A percentile compares a stretch with the other conserved stretches of the same genome.
Evolutionary conservation across 2,329 filamentous ascomycete genomes (phyloP).

Genomic region (Fusarium cicatricum): DNA sequence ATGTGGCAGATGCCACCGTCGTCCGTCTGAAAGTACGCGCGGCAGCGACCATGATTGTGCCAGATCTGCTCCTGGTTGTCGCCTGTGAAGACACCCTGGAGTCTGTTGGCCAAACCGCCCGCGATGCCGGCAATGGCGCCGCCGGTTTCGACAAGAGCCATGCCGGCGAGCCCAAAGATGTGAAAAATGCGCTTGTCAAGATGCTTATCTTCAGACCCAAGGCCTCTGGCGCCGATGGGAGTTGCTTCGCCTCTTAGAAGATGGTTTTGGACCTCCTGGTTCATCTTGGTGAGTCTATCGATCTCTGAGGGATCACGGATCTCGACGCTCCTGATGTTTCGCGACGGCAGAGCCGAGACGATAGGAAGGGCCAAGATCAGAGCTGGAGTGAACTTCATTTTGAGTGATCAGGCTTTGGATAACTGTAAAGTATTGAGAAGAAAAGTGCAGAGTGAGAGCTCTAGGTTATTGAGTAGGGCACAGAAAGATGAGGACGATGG

Average conservation of each 20-base stretch:
- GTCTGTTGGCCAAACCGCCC: not conserved
- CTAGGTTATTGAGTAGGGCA: not conserved
- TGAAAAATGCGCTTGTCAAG: not conserved
- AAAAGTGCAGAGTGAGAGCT: not conserved
- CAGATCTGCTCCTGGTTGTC: constrained; percentile 1
- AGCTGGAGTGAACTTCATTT: not conserved
- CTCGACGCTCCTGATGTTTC: not conserved
- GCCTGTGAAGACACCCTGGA: not conserved
- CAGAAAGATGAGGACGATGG: not conserved
- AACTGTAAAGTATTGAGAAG: not conserved
- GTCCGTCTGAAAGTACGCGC: not conserved
- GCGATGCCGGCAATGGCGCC: not conserved
- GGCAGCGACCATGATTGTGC: not conserved
- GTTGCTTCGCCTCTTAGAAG: not conserved
- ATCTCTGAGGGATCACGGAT: not conserved
- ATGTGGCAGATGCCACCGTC: not conserved
- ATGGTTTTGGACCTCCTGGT: not conserved
- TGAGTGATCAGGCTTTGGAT: no score
- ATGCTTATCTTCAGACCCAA: not conserved
- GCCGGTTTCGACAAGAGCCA: not conserved
- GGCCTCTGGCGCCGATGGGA: not conserved
- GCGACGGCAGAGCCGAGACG: not conserved
- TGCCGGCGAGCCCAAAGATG: not conserved
- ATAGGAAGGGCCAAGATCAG: not conserved
- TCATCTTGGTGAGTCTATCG: not conserved